Evolutionary conservation across 2,329 filamentous ascomycete genomes (phyloP).

Genomic region (Podosphaera aphanis): DNA sequence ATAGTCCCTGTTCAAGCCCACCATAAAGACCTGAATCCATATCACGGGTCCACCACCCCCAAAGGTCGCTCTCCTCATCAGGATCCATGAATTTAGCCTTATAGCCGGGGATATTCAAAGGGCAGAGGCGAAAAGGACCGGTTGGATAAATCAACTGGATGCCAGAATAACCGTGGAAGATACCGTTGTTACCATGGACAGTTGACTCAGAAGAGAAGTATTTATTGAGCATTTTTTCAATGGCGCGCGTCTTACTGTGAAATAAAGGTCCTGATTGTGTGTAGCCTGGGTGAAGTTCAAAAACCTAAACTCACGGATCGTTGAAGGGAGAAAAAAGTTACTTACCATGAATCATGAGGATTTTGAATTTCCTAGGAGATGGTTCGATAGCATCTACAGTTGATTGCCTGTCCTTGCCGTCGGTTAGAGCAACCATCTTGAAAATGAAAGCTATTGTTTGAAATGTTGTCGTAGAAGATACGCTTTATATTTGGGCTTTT

Average conservation of each 20-base stretch:
- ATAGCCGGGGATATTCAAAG: slow-evolving; percentile 49
- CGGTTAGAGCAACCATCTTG: slow-evolving; percentile 1
- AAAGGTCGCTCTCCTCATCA: slow-evolving; percentile 38
- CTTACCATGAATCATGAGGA: slow-evolving; percentile 59
- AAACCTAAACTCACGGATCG: background rate
- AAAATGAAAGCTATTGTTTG: background rate
- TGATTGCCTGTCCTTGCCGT: background rate
- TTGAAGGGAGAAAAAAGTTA: background rate
- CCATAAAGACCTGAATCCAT: slow-evolving; percentile 41
- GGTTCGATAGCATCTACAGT: background rate
- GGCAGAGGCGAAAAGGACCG: slow-evolving; percentile 36
- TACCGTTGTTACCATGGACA: slow-evolving; percentile 12
- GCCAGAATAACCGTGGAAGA: slow-evolving; percentile 21
- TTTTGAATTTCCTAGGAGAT: slow-evolving; percentile 1
- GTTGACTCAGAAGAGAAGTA: slow-evolving; percentile 32
- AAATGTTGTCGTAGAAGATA: background rate
- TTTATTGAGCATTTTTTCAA: slow-evolving; percentile 61
- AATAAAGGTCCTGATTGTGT: slow-evolving; percentile 77
- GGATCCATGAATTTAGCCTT: slow-evolving; percentile 20
- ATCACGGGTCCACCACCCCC: slow-evolving; percentile 62
- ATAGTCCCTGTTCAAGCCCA: slow-evolving; percentile 45
- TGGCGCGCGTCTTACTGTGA: slow-evolving; percentile 65
- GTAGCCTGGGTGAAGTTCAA: slow-evolving; percentile 33
- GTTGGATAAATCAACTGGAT: slow-evolving; percentile 44
- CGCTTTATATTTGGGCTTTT: background rate